Base-by-base conservation (phyloP, 2,329 filamentous ascomycete species). In the Neobulgaria alba region DNA sequence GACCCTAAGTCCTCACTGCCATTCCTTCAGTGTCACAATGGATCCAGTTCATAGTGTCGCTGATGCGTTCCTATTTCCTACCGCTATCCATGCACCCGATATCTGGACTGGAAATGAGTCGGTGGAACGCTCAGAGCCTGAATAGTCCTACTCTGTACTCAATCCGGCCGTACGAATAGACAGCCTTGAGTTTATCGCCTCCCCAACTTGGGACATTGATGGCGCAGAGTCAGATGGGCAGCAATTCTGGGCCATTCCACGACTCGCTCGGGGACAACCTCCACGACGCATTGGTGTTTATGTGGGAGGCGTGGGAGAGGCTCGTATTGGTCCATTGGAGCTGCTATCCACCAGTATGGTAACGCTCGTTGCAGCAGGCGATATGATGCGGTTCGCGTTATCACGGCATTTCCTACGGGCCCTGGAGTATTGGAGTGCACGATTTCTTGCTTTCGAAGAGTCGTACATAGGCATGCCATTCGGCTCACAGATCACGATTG, bases 151-250 rank as follows among this genome's bases (percentile, higher is more conserved):
- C 3, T 78, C 74, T 4, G 58, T 63, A 30, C 61, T 78, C 31
- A 79, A 79, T 47, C 75, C 75, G 5, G 76, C 74, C 55, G 79
- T 77, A 51, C 67, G 75, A 43, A 71, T 79, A 53, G 67, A 78
- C 54, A 75, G 72, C 47, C 66, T 79, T 12, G 66, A 64, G 2
- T 57, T 62, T 5, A 65, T 66, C 2, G 1, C 66, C 73, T n/a
- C n/a, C n/a, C 2, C 57, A 72, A 5, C 8, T 5, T 80, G 75
- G 75, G 67, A 71, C 23, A 69, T 80, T 35, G 75, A 79, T 48
- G 75, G 75, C 36, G 73, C 68, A 50, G 70, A 71, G 16, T 70
- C 67, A 14, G 64, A 73, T 40, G 75, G 74, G 3, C 76, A 71
- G 9, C 75, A 77, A 54, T 74, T 71, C 52, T 78, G 72, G 53